Conservation (phyloP, 176 grass and related monocot genomes). For the Cocos nucifera region DNA sequence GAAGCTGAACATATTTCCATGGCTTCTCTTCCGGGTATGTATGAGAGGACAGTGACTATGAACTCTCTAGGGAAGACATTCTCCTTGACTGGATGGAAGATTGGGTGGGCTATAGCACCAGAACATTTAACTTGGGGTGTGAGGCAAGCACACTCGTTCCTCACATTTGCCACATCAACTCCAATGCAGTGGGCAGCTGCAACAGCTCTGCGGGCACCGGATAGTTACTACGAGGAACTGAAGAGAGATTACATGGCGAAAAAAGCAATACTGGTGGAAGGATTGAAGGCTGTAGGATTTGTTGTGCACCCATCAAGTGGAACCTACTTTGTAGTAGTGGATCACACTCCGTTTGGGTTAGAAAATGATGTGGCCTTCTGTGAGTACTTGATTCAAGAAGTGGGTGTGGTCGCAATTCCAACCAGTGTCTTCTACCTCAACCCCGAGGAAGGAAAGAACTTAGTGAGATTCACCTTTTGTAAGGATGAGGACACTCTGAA, state of each 20-base stretch:
- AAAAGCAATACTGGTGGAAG: slow-evolving; percentile 70
- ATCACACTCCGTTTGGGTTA: slow-evolving; percentile 89
- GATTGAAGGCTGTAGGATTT: slow-evolving; percentile 65
- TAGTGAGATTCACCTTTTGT: slow-evolving; percentile 97
- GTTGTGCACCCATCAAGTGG: slow-evolving; percentile 84
- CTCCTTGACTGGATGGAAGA: slow-evolving; percentile 96
- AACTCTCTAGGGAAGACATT: slow-evolving; percentile 97
- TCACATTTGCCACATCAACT: slow-evolving; percentile 83
- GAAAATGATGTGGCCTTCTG: slow-evolving; percentile 75
- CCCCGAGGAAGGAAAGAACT: slow-evolving; percentile 84
- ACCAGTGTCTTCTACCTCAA: slow-evolving; percentile 94
- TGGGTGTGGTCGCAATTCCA: slow-evolving; percentile 81
- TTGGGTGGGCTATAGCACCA: slow-evolving; percentile 88
- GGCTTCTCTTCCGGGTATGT: slow-evolving; percentile 83
- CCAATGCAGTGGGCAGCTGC: slow-evolving; percentile 83
- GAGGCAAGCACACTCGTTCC: slow-evolving; percentile 91
- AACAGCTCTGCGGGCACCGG: slow-evolving; percentile 46
- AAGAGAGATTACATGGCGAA: slow-evolving; percentile 65
- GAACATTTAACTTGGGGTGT: slow-evolving; percentile 87
- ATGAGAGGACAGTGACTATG: slow-evolving; percentile 88
- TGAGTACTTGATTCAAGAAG: slow-evolving; percentile 77
- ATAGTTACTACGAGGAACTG: slow-evolving; percentile 78
- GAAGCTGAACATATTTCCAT: slow-evolving; percentile 87
- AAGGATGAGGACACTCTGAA: slow-evolving; percentile 81
- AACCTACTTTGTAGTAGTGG: slow-evolving; percentile 84